Percentiles rank a stretch among this genome's conserved stretches.
phyloP scores from a whole-genome alignment of 345 rosid genomes.

The Aurinia saxatilis region DNA sequence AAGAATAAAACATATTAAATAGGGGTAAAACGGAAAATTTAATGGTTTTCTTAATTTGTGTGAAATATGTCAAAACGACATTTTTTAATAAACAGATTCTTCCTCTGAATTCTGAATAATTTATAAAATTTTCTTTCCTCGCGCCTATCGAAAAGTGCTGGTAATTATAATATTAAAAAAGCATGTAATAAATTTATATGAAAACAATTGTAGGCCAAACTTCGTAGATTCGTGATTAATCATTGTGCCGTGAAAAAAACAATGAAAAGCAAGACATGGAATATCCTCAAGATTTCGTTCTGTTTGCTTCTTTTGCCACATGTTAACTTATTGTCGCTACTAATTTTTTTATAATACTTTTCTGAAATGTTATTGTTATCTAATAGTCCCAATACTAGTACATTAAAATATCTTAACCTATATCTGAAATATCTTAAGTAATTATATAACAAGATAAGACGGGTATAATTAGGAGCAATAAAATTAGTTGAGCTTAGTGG shows the following conservation, averaged over 20 bases:
- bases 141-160: constrained; percentile 20
- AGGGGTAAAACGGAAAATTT: no score
- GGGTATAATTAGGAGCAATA: constrained; percentile 8
- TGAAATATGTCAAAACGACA: no score
- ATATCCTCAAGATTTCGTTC: constrained; percentile 26
- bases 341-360: not conserved
- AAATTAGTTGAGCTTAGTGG: not conserved
- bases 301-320: constrained; percentile 34
- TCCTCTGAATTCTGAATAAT: not conserved
- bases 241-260: constrained; percentile 24
- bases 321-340: constrained; percentile 24
- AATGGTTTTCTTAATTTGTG: no score
- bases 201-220: constrained; percentile 10
- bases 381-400: no score
- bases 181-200: not conserved
- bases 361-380: not conserved
- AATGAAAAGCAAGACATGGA: constrained; percentile 27
- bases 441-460: constrained; percentile 11
- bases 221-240: constrained; percentile 27
- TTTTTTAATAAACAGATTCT: constrained; percentile 25
- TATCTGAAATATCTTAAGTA: not conserved
- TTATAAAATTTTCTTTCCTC: constrained; percentile 13
- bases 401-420: not conserved
- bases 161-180: not conserved
- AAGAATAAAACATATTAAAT: no score